Evolutionary conservation across 2,329 filamentous ascomycete species (phyloP).

Genomic region (Ceratocystis destructans): DNA sequence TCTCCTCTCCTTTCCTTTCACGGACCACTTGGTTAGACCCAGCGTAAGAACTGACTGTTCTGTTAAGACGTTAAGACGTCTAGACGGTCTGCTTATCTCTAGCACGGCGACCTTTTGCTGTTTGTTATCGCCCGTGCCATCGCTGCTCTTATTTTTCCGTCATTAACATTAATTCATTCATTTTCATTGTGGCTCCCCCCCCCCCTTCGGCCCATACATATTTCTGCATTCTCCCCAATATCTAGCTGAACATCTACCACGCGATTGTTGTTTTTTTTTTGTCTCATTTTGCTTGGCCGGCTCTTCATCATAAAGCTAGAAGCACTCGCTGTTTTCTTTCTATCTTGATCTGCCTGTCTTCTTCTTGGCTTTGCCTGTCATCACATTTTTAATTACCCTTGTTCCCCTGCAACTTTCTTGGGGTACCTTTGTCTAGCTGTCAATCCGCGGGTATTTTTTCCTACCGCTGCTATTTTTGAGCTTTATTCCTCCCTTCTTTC

Average conservation of each 20-base stretch:
- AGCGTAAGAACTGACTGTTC: neutral
- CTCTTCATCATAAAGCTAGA: neutral
- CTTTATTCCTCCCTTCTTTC: neutral
- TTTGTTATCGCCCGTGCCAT: slow-evolving; percentile 5
- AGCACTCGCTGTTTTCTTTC: neutral
- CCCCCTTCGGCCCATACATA: no score
- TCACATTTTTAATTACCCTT: slow-evolving; percentile 8
- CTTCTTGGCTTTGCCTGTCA: neutral
- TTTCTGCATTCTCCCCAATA: no score
- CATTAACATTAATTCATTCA: slow-evolving; percentile 16
- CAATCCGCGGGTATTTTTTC: neutral
- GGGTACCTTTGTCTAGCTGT: neutral
- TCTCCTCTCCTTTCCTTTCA: neutral
- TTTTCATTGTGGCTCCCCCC: neutral
- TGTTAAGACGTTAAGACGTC: neutral
- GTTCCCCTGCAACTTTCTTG: neutral
- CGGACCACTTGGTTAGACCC: neutral
- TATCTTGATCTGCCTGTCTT: neutral
- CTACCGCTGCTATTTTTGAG: neutral
- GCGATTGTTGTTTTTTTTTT: no score
- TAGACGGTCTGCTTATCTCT: neutral
- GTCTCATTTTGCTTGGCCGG: neutral
- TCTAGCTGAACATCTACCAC: neutral
- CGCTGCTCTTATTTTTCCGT: slow-evolving; percentile 8
- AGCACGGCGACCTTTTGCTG: slow-evolving; percentile 5